These are phyloP conservation scores for Taphrina wiesneri DNA, from an alignment of 1,139 yeast species.

Conservation along the genomic window DNA sequence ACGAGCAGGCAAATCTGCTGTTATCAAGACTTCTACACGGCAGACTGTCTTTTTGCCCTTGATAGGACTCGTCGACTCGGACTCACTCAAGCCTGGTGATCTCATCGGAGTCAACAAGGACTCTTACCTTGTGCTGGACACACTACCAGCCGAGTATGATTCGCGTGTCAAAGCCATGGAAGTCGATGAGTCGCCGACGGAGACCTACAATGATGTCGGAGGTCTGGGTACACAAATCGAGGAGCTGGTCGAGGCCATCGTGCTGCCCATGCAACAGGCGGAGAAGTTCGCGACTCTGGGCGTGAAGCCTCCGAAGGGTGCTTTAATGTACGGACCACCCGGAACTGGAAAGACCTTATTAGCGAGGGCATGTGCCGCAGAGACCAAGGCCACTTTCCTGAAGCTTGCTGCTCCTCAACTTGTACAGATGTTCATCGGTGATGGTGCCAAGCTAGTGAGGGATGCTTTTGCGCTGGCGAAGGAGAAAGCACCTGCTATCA, in stretches of 20 bases:
- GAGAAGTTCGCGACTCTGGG: constrained; percentile 92
- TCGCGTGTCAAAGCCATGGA: constrained; percentile 99
- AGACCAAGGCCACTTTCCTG: constrained; percentile 95
- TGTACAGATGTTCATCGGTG: constrained; percentile 99
- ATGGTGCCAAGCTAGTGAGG: constrained; percentile 96
- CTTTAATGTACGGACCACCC: constrained; percentile 98
- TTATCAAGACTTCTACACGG: constrained; percentile 93
- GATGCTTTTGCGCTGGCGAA: constrained; percentile 99
- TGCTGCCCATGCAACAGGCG: constrained; percentile 96
- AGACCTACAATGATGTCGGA: constrained; percentile 94
- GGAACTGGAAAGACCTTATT: constrained; percentile 97
- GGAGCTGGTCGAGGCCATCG: constrained; percentile 96
- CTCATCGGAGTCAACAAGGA: constrained; percentile 97
- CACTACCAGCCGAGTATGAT: constrained; percentile 95
- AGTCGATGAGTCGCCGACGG: constrained; percentile 97
- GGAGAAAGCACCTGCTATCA: constrained; percentile 97
- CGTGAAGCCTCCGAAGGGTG: constrained; percentile 88
- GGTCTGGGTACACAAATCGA: constrained; percentile 98
- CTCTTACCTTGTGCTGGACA: constrained; percentile 87
- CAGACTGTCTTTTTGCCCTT: constrained; percentile 96
- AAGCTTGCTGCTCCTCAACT: constrained; percentile 97
- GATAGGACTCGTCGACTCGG: constrained; percentile 91
- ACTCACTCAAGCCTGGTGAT: constrained; percentile 87
- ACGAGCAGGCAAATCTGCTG: constrained; percentile 95
- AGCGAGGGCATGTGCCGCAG: constrained; percentile 99